Percentiles rank a stretch among this genome's conserved stretches.
These are phyloP conservation scores for Mucor piriformis DNA, from an alignment of 371 early-diverging fungal species.

Conservation along the genomic window DNA sequence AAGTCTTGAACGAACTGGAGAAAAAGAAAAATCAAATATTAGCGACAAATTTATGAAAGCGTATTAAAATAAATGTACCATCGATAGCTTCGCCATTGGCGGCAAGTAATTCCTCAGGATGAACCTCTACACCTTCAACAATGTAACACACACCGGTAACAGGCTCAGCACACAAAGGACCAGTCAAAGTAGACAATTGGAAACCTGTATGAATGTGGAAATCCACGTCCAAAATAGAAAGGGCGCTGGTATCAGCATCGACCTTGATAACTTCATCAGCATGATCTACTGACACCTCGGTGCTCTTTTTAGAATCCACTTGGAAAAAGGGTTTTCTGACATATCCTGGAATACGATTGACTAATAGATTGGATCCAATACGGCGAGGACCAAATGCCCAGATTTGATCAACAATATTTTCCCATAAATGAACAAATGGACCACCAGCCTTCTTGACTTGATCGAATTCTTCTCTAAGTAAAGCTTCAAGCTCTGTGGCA, in stretches of 20 bases:
- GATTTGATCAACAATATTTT: conserved; percentile 56
- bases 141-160: conserved; percentile 88
- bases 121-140: conserved; percentile 72
- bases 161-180: conserved; percentile 96
- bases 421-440: conserved; percentile 48
- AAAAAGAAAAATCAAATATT: neutral
- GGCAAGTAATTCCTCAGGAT: conserved; percentile 25
- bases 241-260: conserved; percentile 23
- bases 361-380: conserved; percentile 88
- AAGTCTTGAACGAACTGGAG: conserved; percentile 53
- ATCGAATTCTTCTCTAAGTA: conserved; percentile 47
- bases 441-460: conserved; percentile 52
- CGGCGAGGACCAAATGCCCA: conserved; percentile 85
- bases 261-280: conserved; percentile 44
- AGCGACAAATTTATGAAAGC: too few species aligned
- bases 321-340: conserved; percentile 50
- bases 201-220: conserved; percentile 89
- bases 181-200: conserved; percentile 88
- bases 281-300: conserved; percentile 28
- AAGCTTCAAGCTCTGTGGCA: conserved; percentile 38
- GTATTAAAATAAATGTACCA: too few species aligned
- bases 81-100: conserved; percentile 30
- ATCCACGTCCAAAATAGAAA: conserved; percentile 68
- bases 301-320: conserved; percentile 23
- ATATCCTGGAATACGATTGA: conserved; percentile 71